Evolutionary conservation across 495 filamentous ascomycete genomes (phyloP), one percentile per base, ranked within the genome.

Genomic region (Clavariopsis aquatica): DNA sequence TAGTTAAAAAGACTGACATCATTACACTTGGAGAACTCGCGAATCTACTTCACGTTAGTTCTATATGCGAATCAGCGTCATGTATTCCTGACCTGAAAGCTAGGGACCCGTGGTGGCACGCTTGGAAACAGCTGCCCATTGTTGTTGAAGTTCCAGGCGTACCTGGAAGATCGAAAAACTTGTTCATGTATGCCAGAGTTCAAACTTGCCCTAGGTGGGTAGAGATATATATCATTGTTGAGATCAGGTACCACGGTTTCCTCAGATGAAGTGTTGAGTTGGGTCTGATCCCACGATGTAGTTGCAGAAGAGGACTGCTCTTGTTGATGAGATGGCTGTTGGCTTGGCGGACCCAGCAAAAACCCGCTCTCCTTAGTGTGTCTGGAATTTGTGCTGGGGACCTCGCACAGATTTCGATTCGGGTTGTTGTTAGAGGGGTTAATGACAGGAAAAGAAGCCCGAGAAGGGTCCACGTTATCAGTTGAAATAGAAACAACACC

Each of bases 1-100:
- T 66, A 66, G 7, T 45, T 31, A 10, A 70, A 29, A 9, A 70
- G 47, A 20, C 52, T 49, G 13, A 24, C 12, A 23, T 60, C 57
- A 28, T 51, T 20, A 51, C 57, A 29, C 20, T n/a, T 7, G 12
- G 57, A 43, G n/a, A 60, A 49, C 12, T 36, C 10, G 19, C 27
- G 20, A 27, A 62, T 36, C 31, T 36, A n/a, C n/a, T n/a, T n/a
- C n/a, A n/a, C n/a, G n/a, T n/a, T n/a, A n/a, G n/a, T n/a, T n/a
- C n/a, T n/a, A n/a, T n/a, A n/a, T n/a, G n/a, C n/a, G n/a, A n/a
- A n/a, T n/a, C n/a, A n/a, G n/a, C n/a, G n/a, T n/a, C n/a, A n/a
- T n/a, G n/a, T n/a, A n/a, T n/a, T n/a, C n/a, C n/a, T n/a, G n/a
- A n/a, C n/a, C n/a, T n/a, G n/a, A n/a, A n/a, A n/a, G n/a, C n/a